Evolutionary conservation across 192 early-diverging fungal genomes (phyloP), one percentile per base, ranked within the genome.

Genomic region (Coemansia sp.): DNA sequence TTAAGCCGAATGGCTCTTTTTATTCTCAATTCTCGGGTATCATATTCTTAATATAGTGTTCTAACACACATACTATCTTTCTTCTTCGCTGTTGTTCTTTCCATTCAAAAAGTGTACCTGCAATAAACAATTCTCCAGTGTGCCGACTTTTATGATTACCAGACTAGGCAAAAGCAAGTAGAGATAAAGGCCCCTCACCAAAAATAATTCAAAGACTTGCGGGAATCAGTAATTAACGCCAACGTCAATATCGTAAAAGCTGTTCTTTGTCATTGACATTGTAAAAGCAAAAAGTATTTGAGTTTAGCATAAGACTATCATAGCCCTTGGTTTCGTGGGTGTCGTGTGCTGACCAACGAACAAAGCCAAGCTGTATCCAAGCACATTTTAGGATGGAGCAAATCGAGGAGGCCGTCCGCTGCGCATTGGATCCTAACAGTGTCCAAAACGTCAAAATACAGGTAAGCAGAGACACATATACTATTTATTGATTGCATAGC

Each of bases 351-450:
- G 21, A 54, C 51, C 8, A 12, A 19, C 13, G 19, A 18, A 15
- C 51, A 21, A 26, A 54, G 8, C 5, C 51, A 54, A 22, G 2
- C 26, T 26, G 9, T 26, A 54, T 4, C 36, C 16, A 19, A 62
- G 45, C 40, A 42, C 52, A 26, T 36, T 61, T 54, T 41, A 32
- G 42, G 66, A 88, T 88, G 87, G 90, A 90, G 68, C 91, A 92
- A 70, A 88, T 93, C 66, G 91, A 90, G 80, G 84, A 93, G 76
- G 91, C 91, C 18, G 91, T 93, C 62, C 84, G 86, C 64, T 90
- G 84, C 71, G 92, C 94, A 32, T 81, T 93, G 36, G 90, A 91
- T 80, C 92, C 92, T 16, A 71, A 76, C 36, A 87, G 86, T 15
- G 86, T 90, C 68, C 85, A 84, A 22, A 82, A 78, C 41, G 62